A percentile compares a stretch with the other conserved stretches of the same genome.
These are phyloP conservation scores for Lentinula aciculospora DNA, from an alignment of 768 basidiomycete species.

Conservation along the genomic window DNA sequence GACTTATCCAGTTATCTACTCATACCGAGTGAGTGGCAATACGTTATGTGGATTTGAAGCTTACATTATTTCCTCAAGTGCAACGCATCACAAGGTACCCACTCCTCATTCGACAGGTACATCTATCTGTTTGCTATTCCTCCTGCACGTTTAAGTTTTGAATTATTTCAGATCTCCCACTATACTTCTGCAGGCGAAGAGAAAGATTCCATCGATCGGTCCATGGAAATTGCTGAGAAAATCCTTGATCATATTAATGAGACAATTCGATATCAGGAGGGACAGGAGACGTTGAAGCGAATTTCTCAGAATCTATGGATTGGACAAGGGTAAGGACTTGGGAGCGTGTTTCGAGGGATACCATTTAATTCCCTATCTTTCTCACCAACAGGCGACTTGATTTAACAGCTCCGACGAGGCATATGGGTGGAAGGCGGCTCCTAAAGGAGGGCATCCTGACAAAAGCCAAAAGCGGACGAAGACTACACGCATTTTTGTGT, in stretches of 20 bases:
- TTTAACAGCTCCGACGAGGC: slow-evolving; percentile 83
- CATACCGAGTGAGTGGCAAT: slow-evolving; percentile 66
- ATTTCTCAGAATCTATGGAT: slow-evolving; percentile 85
- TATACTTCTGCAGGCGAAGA: slow-evolving; percentile 73
- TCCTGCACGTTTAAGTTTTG: neutral
- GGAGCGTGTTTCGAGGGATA: neutral
- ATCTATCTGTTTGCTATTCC: slow-evolving; percentile 5
- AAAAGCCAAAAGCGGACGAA: slow-evolving; percentile 83
- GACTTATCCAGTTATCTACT: slow-evolving; percentile 90
- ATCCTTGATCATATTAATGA: slow-evolving; percentile 85
- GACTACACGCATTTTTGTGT: slow-evolving; percentile 74
- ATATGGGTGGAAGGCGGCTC: slow-evolving; percentile 75
- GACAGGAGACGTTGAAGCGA: slow-evolving; percentile 62
- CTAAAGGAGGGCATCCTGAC: slow-evolving; percentile 71
- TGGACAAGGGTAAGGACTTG: slow-evolving; percentile 62
- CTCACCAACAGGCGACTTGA: slow-evolving; percentile 58
- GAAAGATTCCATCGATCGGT: slow-evolving; percentile 42
- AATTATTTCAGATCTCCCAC: slow-evolving; percentile 51
- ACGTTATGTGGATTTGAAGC: neutral
- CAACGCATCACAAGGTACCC: slow-evolving; percentile 96
- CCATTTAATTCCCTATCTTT: neutral
- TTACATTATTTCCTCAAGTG: slow-evolving; percentile 42
- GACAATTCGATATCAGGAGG: slow-evolving; percentile 79
- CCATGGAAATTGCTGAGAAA: slow-evolving; percentile 61
- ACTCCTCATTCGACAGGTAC: slow-evolving; percentile 74